These are phyloP conservation scores for Yamadazyma kitorensis DNA, from an alignment of 805 yeast species.

Conservation along the genomic window DNA sequence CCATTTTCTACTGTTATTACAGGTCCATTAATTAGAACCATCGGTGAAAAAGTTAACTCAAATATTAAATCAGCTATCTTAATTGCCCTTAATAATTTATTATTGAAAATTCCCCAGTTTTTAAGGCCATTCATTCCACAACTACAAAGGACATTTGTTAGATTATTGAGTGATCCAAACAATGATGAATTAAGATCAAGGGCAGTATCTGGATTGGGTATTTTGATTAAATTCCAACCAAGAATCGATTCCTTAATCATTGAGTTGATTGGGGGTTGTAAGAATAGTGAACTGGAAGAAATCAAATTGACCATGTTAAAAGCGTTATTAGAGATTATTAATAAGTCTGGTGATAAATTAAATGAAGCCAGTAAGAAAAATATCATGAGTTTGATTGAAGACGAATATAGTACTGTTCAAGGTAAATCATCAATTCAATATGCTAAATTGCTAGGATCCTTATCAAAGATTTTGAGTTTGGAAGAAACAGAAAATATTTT, in stretches of 20 bases:
- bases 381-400: constrained; percentile 71
- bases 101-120: constrained; percentile 82
- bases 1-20: constrained; percentile 91
- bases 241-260: constrained; percentile 89
- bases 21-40: constrained; percentile 96
- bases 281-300: constrained; percentile 59
- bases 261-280: constrained; percentile 77
- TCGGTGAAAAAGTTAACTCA: constrained; percentile 90
- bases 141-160: constrained; percentile 93
- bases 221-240: constrained; percentile 84
- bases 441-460: constrained; percentile 75
- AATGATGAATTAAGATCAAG: constrained; percentile 73
- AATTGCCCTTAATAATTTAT: constrained; percentile 73
- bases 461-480: constrained; percentile 60
- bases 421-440: constrained; percentile 70
- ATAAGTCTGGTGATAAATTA: constrained; percentile 74
- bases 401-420: constrained; percentile 51
- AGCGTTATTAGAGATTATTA: constrained; percentile 79
- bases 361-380: constrained; percentile 67
- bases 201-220: constrained; percentile 88
- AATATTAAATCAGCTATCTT: constrained; percentile 95
- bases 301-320: constrained; percentile 83
- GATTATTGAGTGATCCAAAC: constrained; percentile 76
- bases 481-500: constrained; percentile 65
- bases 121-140: constrained; percentile 96